phyloP scores from a whole-genome alignment of 2,329 filamentous ascomycete species.

The Neocatenulostroma microsporum region DNA sequence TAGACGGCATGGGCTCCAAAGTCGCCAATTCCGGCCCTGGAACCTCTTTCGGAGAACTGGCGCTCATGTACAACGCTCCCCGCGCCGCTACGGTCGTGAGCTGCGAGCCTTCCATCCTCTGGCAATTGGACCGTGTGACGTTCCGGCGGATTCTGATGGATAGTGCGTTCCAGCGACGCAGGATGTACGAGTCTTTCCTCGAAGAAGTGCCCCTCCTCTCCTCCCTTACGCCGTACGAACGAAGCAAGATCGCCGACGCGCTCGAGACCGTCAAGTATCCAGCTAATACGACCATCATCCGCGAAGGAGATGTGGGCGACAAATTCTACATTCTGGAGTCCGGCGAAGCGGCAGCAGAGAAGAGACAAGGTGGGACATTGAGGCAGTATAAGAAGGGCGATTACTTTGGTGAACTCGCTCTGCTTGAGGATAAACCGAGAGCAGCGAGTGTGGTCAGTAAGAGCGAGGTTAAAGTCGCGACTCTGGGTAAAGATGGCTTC shows the following conservation, averaged over 20 bases:
- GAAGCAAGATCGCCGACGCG: slow-evolving; percentile 94
- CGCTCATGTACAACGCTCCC: slow-evolving; percentile 97
- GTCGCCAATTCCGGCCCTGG: slow-evolving; percentile 78
- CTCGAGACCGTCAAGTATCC: slow-evolving; percentile 84
- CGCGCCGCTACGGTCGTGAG: slow-evolving; percentile 90
- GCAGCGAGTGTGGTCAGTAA: slow-evolving; percentile 79
- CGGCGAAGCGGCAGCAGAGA: slow-evolving; percentile 80
- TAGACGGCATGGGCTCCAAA: slow-evolving; percentile 72
- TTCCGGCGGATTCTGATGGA: slow-evolving; percentile 99
- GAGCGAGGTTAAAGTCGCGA: slow-evolving; percentile 87
- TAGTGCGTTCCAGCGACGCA: slow-evolving; percentile 87
- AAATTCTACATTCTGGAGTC: slow-evolving; percentile 86
- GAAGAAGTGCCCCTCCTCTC: slow-evolving; percentile 84
- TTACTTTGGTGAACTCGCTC: slow-evolving; percentile 91
- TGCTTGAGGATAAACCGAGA: slow-evolving; percentile 87
- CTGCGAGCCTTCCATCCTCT: slow-evolving; percentile 73
- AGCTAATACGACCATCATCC: slow-evolving; percentile 74
- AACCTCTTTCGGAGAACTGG: slow-evolving; percentile 91
- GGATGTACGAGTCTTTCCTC: slow-evolving; percentile 95
- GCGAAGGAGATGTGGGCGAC: slow-evolving; percentile 82
- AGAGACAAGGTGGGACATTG: slow-evolving; percentile 51
- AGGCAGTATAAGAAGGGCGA: slow-evolving; percentile 84
- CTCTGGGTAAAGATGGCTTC: slow-evolving; percentile 87
- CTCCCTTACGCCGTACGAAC: slow-evolving; percentile 80
- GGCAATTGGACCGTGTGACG: slow-evolving; percentile 90